Base-by-base conservation (phyloP, 1,139 yeast genomes). In the Saccharomyces hybrid region DNA sequence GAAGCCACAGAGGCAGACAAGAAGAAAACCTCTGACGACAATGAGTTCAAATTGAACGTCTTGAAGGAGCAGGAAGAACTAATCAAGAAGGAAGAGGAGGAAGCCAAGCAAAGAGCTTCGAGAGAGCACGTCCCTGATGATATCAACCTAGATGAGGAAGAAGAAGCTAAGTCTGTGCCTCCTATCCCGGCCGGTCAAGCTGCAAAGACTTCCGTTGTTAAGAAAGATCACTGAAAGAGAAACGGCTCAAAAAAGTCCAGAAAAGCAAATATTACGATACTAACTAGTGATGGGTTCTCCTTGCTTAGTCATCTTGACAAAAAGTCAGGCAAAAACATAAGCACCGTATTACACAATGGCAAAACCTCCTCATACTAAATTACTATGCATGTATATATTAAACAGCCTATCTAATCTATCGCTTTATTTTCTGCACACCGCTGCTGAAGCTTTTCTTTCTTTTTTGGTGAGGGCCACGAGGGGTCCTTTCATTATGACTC, bases 1-100 rank as follows among this genome's bases (percentile, higher is more conserved):
- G 53, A 50, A 16, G 46, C 52, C 23, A 50, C 32, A 8, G 23
- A 52, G 3, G 57, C 50, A 34, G 62, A 59, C 41, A 58, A 57
- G 29, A 53, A 48, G 19, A 46, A 47, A 38, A 52, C 57, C 32
- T 44, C 59, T 16, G 73, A 70, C 50, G 74, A 71, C 54, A 80
- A 80, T 67, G 86, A 88, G 73, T 90, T 90, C 78, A 88, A 91
- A 71, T 81, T 93, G 70, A 86, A 88, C 68, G 95, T 91, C 57
- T 78, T 93, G 73, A 89, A 89, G 76, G 99, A 93, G 74, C 99
- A 93, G 78, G 97, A 93, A 70, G 96, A 88, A 69, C 75, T 93
- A 74, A 93, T 93, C 70, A 81, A 88, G 72, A 93, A 88, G 70
- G 99, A 93, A 74, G 85, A 84, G 71, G 80, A 81, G 69, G 88